Conservation (phyloP, 164 flowering plant species). For the Vitis labrusca region DNA sequence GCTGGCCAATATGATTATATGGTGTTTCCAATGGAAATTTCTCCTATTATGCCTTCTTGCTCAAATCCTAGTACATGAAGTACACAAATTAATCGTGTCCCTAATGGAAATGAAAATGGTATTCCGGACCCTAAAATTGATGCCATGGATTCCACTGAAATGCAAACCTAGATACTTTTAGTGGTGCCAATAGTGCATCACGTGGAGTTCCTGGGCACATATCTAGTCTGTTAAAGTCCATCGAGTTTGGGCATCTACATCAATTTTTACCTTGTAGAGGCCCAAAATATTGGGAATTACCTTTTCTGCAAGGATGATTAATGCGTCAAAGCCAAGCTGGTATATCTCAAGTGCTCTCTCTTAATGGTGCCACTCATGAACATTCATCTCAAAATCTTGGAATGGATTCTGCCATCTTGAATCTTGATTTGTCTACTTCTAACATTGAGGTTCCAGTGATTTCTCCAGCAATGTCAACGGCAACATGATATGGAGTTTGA, state of each 20-base stretch:
- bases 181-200: background rate
- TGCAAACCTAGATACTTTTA: background rate
- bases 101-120: conserved; percentile 7
- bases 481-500: background rate
- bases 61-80: too few relatives aligned
- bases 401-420: background rate
- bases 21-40: too few relatives aligned
- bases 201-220: conserved; percentile 7
- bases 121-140: conserved; percentile 2
- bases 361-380: conserved; percentile 11
- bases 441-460: conserved; percentile 13
- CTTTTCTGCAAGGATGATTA: too few relatives aligned
- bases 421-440: conserved; percentile 11
- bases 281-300: too few relatives aligned
- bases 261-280: too few relatives aligned
- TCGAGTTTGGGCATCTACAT: conserved; percentile 12
- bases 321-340: background rate
- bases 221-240: conserved; percentile 1
- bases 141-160: conserved; percentile 26
- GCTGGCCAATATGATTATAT: too few relatives aligned
- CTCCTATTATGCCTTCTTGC: too few relatives aligned
- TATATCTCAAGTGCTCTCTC: conserved; percentile 6
- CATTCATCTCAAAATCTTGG: conserved; percentile 3
- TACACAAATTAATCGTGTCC: background rate
- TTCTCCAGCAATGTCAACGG: conserved; percentile 12